Evolutionary conservation across 1,284 basidiomycete genomes (phyloP).

Genomic region (Boletus smithii): DNA sequence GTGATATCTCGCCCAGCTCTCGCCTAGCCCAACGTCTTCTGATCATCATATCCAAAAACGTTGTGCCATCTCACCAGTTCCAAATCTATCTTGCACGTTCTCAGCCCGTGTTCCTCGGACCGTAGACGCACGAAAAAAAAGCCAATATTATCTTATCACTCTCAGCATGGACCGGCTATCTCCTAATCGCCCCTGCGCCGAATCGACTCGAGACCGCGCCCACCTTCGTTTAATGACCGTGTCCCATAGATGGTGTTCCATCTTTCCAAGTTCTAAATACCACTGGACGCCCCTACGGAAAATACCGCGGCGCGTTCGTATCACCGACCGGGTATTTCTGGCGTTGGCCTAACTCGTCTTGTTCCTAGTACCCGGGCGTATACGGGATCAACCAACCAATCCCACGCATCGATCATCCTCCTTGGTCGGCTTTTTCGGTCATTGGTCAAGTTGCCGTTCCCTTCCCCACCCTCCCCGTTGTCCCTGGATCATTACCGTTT

Average conservation of each 20-base stretch:
- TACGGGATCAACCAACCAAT: conserved; percentile 3
- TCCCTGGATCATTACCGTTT: neutral
- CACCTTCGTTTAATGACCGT: conserved; percentile 18
- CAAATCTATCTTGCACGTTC: conserved; percentile 2
- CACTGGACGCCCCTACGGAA: conserved; percentile 3
- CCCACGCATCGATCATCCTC: neutral
- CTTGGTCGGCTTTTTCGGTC: conserved; percentile 16
- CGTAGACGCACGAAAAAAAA: neutral
- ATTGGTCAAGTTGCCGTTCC: conserved; percentile 9
- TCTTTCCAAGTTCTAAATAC: neutral
- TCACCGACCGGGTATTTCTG: conserved; percentile 4
- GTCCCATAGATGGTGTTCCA: conserved; percentile 3
- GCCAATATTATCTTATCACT: conserved; percentile 25
- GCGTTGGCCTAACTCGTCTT: neutral
- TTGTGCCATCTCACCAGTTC: neutral
- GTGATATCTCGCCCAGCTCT: no score
- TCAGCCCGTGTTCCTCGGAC: conserved; percentile 18
- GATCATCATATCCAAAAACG: neutral
- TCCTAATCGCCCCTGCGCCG: neutral
- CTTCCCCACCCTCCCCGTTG: neutral
- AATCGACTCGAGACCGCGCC: conserved; percentile 5
- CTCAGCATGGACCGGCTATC: neutral
- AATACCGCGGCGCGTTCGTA: conserved; percentile 3
- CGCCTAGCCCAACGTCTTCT: neutral
- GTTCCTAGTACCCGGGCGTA: conserved; percentile 3